These are phyloP conservation scores for Podospora comata DNA, from an alignment of 495 filamentous ascomycete genomes.

Conservation along the genomic window DNA sequence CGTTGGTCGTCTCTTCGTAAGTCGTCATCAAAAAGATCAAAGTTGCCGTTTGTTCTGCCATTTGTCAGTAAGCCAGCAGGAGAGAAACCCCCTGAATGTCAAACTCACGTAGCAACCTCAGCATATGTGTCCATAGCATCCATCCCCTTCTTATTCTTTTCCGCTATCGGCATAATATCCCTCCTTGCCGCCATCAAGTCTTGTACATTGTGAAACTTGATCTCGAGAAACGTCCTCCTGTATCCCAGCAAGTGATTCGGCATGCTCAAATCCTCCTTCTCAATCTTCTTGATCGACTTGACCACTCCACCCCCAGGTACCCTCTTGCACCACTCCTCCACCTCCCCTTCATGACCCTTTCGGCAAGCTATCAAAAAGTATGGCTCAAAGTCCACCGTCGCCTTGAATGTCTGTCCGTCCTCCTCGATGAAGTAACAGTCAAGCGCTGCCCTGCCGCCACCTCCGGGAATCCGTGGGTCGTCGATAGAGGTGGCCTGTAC, in stretches of 20 bases:
- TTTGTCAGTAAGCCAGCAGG: conserved; percentile 24
- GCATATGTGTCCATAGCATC: conserved; percentile 98
- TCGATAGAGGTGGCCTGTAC: conserved; percentile 86
- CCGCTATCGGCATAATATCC: conserved; percentile 82
- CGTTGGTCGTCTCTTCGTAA: conserved; percentile 80
- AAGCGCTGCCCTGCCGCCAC: conserved; percentile 78
- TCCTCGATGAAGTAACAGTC: conserved; percentile 98
- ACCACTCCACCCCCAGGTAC: conserved; percentile 78
- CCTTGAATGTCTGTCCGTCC: conserved; percentile 90
- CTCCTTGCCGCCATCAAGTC: conserved; percentile 81
- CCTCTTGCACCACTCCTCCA: conserved; percentile 90
- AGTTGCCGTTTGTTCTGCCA: conserved; percentile 73
- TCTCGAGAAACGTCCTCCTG: conserved; percentile 76
- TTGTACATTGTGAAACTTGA: conserved; percentile 81
- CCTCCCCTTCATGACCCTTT: conserved; percentile 82
- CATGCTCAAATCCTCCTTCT: conserved; percentile 94
- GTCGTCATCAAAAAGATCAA: conserved; percentile 96
- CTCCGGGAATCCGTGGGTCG: conserved; percentile 72
- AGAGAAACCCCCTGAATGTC: neutral
- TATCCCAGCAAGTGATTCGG: conserved; percentile 95
- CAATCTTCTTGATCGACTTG: conserved; percentile 69
- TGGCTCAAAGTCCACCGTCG: conserved; percentile 91
- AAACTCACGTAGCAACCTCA: conserved; percentile 80
- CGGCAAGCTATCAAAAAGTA: conserved; percentile 93
- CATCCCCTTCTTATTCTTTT: conserved; percentile 93